These are phyloP conservation scores for Boletus insuetus DNA, from an alignment of 768 basidiomycete genomes.

Conservation along the genomic window DNA sequence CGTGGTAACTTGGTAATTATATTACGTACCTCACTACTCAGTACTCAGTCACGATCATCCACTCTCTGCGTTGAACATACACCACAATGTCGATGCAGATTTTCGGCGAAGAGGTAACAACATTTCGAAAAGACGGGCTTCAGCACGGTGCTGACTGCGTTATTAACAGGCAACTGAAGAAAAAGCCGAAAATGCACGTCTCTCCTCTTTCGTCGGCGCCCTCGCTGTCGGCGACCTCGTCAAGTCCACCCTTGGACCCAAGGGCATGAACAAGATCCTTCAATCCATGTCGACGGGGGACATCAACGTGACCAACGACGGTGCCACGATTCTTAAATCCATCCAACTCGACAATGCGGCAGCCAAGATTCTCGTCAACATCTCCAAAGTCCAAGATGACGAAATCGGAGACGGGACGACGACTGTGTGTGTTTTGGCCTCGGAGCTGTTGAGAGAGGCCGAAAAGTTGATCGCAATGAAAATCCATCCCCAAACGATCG, in stretches of 20 bases:
- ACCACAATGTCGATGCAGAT: conserved; percentile 55
- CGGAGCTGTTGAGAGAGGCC: conserved; percentile 90
- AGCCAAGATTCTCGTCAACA: conserved; percentile 98
- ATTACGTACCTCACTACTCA: neutral
- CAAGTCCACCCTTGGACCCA: conserved; percentile 97
- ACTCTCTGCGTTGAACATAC: neutral
- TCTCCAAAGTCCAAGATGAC: conserved; percentile 99
- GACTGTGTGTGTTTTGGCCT: conserved; percentile 85
- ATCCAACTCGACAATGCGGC: conserved; percentile 98
- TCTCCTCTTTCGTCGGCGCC: conserved; percentile 97
- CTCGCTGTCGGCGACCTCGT: conserved; percentile 97
- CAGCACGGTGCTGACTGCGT: conserved; percentile 1
- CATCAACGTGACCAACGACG: conserved; percentile 97
- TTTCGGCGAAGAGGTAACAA: conserved; percentile 57
- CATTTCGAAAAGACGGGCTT: neutral
- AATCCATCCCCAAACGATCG: conserved; percentile 97
- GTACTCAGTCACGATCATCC: neutral
- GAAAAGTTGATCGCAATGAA: conserved; percentile 90
- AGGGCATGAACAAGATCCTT: conserved; percentile 99
- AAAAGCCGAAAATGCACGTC: conserved; percentile 95
- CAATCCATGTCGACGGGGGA: conserved; percentile 88
- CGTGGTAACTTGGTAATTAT: too few species aligned
- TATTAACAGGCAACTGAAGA: conserved; percentile 76
- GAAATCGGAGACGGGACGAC: conserved; percentile 98
- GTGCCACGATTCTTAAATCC: conserved; percentile 95